A percentile compares a stretch with the other conserved stretches of the same genome.
These are phyloP conservation scores for Fomes fomentarius DNA, from an alignment of 1,284 basidiomycete species.

Conservation along the genomic window DNA sequence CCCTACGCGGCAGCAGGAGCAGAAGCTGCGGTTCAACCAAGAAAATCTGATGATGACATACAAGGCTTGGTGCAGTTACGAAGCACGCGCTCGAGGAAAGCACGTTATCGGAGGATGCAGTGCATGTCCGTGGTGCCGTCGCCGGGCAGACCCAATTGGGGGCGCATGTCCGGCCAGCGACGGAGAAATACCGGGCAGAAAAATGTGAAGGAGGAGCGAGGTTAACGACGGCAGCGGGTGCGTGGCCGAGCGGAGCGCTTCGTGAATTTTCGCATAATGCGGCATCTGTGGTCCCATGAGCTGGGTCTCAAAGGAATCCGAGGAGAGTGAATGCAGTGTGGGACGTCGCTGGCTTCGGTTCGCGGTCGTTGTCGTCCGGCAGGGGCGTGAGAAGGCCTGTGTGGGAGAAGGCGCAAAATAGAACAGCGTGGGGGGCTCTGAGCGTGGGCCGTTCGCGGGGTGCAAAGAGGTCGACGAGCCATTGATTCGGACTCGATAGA, in stretches of 20 bases:
- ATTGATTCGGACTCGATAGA: constrained; percentile 17
- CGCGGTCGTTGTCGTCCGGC: constrained; percentile 7
- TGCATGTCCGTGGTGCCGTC: not conserved
- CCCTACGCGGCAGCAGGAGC: too few species aligned
- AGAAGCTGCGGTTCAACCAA: too few species aligned
- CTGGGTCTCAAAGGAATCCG: not conserved
- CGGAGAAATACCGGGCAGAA: constrained; percentile 1
- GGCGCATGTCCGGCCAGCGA: not conserved
- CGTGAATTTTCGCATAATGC: not conserved
- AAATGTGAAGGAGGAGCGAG: not conserved
- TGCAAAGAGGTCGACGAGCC: constrained; percentile 17
- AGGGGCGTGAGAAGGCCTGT: constrained; percentile 6
- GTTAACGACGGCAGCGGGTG: not conserved
- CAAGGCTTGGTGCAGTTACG: too few species aligned
- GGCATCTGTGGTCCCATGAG: not conserved
- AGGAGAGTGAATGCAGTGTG: not conserved
- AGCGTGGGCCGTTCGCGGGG: constrained; percentile 5
- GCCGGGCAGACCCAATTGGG: not conserved
- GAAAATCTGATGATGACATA: too few species aligned
- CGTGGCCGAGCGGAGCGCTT: constrained; percentile 4
- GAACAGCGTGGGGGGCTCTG: constrained; percentile 10
- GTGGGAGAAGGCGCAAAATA: constrained; percentile 14
- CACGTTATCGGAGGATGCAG: too few species aligned
- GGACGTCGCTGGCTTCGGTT: constrained; percentile 6
- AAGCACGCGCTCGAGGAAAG: too few species aligned